Percentiles rank a stretch among this genome's conserved stretches.
Conservation (phyloP, 257 asterid species). For the Cynanchum wilfordii region DNA sequence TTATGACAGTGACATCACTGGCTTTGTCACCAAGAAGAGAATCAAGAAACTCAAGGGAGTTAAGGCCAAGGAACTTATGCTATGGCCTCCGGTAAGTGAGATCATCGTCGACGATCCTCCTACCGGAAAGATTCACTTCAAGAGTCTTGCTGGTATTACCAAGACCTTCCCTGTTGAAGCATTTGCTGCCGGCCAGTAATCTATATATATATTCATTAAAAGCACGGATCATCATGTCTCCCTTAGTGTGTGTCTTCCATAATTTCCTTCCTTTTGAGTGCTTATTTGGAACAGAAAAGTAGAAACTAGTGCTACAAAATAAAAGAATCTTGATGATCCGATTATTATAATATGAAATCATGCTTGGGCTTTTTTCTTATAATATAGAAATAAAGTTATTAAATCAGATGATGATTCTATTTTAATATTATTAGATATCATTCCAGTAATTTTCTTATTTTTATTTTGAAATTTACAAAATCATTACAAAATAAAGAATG, state of each 20-base stretch:
- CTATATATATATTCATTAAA: no score
- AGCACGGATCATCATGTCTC: neutral
- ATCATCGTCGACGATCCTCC: conserved; percentile 42
- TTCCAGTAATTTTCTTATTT: no score
- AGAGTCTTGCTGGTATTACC: conserved; percentile 75
- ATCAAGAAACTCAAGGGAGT: conserved; percentile 76
- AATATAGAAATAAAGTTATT: no score
- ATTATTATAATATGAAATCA: neutral
- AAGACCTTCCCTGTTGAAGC: conserved; percentile 69
- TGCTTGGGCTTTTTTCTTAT: no score
- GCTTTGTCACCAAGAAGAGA: conserved; percentile 45
- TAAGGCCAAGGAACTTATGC: conserved; percentile 62
- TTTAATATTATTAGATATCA: no score
- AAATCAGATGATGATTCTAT: no score
- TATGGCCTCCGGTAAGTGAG: conserved; percentile 71
- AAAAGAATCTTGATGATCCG: neutral
- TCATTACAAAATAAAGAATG: no score
- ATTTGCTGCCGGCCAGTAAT: conserved; percentile 55
- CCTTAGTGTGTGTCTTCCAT: neutral
- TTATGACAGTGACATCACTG: conserved; percentile 42
- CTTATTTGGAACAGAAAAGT: neutral
- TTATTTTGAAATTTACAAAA: no score
- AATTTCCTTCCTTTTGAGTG: neutral
- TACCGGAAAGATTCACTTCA: conserved; percentile 64
- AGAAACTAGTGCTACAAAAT: conserved; percentile 17